Conservation (phyloP, 2,329 filamentous ascomycete species). For the Neopestalotiopsis clavispora region DNA sequence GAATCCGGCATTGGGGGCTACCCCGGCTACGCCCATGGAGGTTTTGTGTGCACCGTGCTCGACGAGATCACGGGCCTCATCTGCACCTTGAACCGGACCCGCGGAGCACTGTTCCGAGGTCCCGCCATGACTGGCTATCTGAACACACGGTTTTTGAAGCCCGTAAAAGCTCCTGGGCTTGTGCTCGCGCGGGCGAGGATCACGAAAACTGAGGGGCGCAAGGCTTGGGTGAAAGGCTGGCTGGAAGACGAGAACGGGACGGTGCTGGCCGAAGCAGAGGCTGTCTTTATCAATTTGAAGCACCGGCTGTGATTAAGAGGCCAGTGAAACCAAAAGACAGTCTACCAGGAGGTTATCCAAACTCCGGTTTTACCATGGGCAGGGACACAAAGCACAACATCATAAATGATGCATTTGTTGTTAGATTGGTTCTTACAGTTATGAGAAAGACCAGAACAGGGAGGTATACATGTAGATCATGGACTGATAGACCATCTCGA, state of each 20-base stretch:
- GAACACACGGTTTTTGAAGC: conserved; percentile 10
- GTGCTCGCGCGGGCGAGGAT: conserved; percentile 5
- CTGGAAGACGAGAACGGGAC: conserved; percentile 7
- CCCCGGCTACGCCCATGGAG: conserved; percentile 50
- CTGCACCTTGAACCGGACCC: conserved; percentile 8
- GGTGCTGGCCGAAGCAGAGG: conserved; percentile 11
- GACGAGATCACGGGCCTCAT: conserved; percentile 52
- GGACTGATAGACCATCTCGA: no score
- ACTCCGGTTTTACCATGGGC: no score
- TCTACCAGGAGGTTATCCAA: no score
- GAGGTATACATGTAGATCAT: no score
- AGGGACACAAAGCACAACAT: no score
- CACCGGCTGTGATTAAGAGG: not conserved
- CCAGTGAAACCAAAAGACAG: no score
- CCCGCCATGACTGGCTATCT: conserved; percentile 12
- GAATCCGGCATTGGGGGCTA: conserved; percentile 53
- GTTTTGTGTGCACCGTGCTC: conserved; percentile 50
- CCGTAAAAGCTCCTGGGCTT: not conserved
- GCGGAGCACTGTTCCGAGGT: conserved; percentile 39
- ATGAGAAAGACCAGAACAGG: no score
- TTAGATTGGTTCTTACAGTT: no score
- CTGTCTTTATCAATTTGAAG: conserved; percentile 8
- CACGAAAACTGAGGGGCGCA: conserved; percentile 10
- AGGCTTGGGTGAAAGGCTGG: conserved; percentile 6
- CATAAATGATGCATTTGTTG: no score